These are phyloP conservation scores for Ascodesmis nigricans DNA, from an alignment of 495 filamentous ascomycete genomes.

Conservation along the genomic window DNA sequence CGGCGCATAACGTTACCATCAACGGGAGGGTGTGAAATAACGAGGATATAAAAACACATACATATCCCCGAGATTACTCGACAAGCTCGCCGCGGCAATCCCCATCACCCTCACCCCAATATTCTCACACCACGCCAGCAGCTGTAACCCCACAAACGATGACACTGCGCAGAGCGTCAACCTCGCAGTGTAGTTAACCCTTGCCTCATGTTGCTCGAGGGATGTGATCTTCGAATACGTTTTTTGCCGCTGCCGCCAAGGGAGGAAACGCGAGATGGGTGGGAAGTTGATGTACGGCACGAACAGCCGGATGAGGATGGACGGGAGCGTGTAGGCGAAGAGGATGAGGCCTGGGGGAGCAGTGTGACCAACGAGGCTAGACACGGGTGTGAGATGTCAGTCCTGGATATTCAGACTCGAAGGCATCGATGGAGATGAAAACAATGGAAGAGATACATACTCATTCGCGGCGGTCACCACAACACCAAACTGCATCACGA, in stretches of 20 bases:
- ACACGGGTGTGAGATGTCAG: too few relatives aligned
- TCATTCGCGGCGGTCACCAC: slow-evolving; percentile 15
- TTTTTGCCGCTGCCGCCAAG: neutral
- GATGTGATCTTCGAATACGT: slow-evolving; percentile 3
- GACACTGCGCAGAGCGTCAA: slow-evolving; percentile 11
- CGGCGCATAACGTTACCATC: neutral
- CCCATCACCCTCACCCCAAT: slow-evolving; percentile 10
- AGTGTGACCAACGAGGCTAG: slow-evolving; percentile 14
- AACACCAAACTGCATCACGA: slow-evolving; percentile 17
- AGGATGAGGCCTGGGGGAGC: slow-evolving; percentile 17
- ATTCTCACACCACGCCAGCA: slow-evolving; percentile 10
- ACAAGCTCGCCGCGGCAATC: slow-evolving; percentile 12
- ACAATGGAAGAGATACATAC: slow-evolving; percentile 1
- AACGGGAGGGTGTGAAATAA: neutral
- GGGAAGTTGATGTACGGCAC: slow-evolving; percentile 15
- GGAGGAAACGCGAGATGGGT: slow-evolving; percentile 4
- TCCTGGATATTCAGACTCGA: neutral
- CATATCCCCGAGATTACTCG: slow-evolving; percentile 17
- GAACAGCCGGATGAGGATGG: slow-evolving; percentile 14
- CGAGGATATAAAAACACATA: neutral
- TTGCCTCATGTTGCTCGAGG: too few relatives aligned
- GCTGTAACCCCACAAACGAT: slow-evolving; percentile 14
- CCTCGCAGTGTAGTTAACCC: slow-evolving; percentile 15
- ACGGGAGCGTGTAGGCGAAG: slow-evolving; percentile 18
- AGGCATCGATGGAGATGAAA: neutral